Conservation (phyloP, 495 filamentous ascomycete species). For the Xylaria acuta region DNA sequence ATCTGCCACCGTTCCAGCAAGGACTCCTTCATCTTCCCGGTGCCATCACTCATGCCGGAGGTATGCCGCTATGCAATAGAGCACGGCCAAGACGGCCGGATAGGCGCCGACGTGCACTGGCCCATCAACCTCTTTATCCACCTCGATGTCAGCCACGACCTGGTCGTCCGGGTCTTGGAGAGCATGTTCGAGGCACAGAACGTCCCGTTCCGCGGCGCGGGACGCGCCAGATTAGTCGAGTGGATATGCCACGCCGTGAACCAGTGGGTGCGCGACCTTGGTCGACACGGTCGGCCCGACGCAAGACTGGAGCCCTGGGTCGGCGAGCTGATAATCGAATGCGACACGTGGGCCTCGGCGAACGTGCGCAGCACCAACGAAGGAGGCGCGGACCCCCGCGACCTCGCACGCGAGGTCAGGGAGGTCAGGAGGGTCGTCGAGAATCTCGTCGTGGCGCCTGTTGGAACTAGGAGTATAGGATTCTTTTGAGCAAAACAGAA, state of each 20-base stretch:
- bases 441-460: conserved; percentile 30
- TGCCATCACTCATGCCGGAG: conserved; percentile 65
- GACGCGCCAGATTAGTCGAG: conserved; percentile 47
- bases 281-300: conserved; percentile 45
- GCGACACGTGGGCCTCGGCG: conserved; percentile 44
- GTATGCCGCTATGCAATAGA: conserved; percentile 80
- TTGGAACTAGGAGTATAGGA: conserved; percentile 33
- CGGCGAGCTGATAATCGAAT: conserved; percentile 47
- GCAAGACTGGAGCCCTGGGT: conserved; percentile 49
- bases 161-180: conserved; percentile 78
- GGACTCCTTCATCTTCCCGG: conserved; percentile 75
- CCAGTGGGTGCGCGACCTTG: conserved; percentile 51
- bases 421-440: conserved; percentile 35
- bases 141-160: conserved; percentile 75
- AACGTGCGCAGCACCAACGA: conserved; percentile 31
- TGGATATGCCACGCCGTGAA: conserved; percentile 49
- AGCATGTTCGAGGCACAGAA: conserved; percentile 83
- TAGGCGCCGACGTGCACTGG: conserved; percentile 70
- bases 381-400: conserved; percentile 41
- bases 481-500: conserved; percentile 32
- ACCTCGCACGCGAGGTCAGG: conserved; percentile 30
- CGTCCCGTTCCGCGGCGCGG: conserved; percentile 75
- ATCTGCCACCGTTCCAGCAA: conserved; percentile 80
- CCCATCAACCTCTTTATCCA: conserved; percentile 80
- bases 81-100: conserved; percentile 68